Evolutionary conservation across 2,329 filamentous ascomycete species (phyloP).

Genomic region (Neofusicoccum kwambonambiense): DNA sequence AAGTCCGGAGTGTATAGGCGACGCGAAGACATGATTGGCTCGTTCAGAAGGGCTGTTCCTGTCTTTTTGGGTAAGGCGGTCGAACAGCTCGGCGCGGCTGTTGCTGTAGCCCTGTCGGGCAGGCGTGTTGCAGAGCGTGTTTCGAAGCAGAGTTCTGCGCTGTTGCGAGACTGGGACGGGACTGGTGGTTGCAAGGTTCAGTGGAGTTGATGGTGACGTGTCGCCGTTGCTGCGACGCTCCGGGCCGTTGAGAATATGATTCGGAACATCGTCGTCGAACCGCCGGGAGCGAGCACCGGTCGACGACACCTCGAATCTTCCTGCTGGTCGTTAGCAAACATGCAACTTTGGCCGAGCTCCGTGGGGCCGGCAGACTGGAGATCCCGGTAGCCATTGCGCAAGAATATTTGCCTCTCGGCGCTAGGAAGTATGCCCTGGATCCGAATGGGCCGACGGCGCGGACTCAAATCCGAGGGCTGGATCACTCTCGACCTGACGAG

Average conservation of each 20-base stretch:
- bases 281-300: not conserved
- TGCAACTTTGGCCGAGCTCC: not conserved
- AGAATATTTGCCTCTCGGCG: not conserved
- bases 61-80: not conserved
- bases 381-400: not conserved
- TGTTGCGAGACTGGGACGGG: not conserved
- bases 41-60: not conserved
- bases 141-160: constrained; percentile 6
- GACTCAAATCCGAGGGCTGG: not conserved
- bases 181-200: constrained; percentile 3
- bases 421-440: not conserved
- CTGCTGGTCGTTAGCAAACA: not conserved
- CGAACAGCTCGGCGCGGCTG: not conserved
- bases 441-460: not conserved
- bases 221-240: not conserved
- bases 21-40: not conserved
- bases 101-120: not conserved
- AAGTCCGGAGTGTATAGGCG: not conserved
- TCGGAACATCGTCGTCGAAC: not conserved
- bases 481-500: not conserved
- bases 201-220: constrained; percentile 5
- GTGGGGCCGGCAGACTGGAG: not conserved
- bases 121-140: not conserved
- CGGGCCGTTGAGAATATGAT: not conserved
- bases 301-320: not conserved